phyloP scores from a whole-genome alignment of 2,329 filamentous ascomycete species.

The Claviceps digitariae region DNA sequence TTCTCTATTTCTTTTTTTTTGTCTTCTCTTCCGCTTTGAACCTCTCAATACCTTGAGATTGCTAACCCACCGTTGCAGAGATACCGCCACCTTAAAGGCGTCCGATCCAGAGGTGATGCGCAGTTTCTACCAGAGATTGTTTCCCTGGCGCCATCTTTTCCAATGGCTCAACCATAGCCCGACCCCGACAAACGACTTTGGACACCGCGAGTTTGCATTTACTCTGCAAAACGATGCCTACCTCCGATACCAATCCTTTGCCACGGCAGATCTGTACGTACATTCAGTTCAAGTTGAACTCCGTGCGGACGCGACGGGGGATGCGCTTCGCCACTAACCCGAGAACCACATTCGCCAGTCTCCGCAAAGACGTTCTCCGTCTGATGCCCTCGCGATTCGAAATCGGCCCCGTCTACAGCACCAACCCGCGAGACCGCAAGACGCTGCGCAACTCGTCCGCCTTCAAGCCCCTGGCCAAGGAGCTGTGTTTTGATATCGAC shows the following conservation, averaged over 20 bases:
- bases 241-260: conserved; percentile 70
- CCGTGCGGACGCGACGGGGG: too few relatives aligned
- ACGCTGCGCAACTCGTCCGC: conserved; percentile 64
- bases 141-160: conserved; percentile 88
- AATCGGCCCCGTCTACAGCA: conserved; percentile 92
- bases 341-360: conserved; percentile 27
- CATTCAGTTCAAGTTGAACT: neutral
- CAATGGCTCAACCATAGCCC: conserved; percentile 96
- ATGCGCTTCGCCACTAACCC: conserved; percentile 6
- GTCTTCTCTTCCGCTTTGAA: too few relatives aligned
- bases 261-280: conserved; percentile 37
- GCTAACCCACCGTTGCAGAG: conserved; percentile 3
- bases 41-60: too few relatives aligned
- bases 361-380: conserved; percentile 82
- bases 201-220: conserved; percentile 89
- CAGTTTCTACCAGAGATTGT: conserved; percentile 89
- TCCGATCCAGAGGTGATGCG: conserved; percentile 78
- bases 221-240: conserved; percentile 89
- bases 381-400: conserved; percentile 91
- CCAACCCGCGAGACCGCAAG: conserved; percentile 90
- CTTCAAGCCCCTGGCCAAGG: conserved; percentile 81
- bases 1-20: neutral
- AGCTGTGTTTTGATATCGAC: conserved; percentile 98
- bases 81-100: conserved; percentile 26
- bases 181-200: conserved; percentile 75